A percentile compares a stretch with the other conserved stretches of the same genome.
These are phyloP conservation scores for Pyrrhoderma noxium DNA, from an alignment of 1,284 basidiomycete genomes.

Conservation along the genomic window DNA sequence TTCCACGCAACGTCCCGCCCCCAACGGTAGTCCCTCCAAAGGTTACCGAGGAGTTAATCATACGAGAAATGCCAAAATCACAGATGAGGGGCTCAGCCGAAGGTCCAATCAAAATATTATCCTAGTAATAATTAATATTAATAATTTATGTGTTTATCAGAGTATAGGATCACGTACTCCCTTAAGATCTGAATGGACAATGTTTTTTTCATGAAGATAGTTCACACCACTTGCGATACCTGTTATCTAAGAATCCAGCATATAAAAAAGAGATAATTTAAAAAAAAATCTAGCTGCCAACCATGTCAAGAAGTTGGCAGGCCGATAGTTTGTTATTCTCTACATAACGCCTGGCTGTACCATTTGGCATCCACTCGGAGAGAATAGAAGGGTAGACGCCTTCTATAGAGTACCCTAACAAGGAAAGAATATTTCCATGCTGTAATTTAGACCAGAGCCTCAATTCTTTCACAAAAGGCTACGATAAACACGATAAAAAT, in stretches of 20 bases:
- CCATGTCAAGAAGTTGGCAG: neutral
- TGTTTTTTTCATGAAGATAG: neutral
- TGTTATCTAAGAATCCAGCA: neutral
- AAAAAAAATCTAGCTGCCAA: neutral
- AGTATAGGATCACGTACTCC: neutral
- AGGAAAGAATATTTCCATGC: conserved; percentile 8
- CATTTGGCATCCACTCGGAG: conserved; percentile 12
- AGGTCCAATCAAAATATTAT: conserved; percentile 8
- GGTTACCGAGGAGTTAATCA: conserved; percentile 1
- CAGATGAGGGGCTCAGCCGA: conserved; percentile 6
- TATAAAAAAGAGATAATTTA: neutral
- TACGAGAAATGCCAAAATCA: conserved; percentile 13
- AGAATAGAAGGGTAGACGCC: conserved; percentile 2
- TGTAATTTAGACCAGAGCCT: conserved; percentile 13
- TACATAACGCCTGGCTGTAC: neutral
- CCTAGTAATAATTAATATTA: conserved; percentile 1
- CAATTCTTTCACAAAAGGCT: conserved; percentile 9
- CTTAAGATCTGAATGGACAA: conserved; percentile 2
- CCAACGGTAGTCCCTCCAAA: conserved; percentile 1
- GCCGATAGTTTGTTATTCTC: neutral
- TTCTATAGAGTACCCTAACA: conserved; percentile 10
- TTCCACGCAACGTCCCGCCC: neutral
- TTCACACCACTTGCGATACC: neutral
- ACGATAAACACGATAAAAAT: neutral
- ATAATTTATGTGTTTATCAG: no score